Evolutionary conservation across 345 rosid species (phyloP), one percentile per base, ranked within the genome.

Genomic region (Salix dunnii): DNA sequence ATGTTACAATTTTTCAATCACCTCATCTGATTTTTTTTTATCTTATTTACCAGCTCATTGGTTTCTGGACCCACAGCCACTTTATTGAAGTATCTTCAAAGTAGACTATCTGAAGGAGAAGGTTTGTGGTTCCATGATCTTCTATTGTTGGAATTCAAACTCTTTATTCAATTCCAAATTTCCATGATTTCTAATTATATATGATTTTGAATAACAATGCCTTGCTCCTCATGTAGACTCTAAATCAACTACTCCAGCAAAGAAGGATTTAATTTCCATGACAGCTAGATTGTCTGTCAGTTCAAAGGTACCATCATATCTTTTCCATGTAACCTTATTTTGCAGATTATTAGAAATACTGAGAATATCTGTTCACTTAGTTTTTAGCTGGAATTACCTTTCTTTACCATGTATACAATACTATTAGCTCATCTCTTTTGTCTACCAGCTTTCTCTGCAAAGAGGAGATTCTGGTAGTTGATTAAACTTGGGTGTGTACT

Each of bases 41-140:
- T 48, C 55, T 73, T 31, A 40, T 38, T 46, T 55, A 27, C 78
- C 90, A 93, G 99, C 85, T 80, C 99, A 31, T 77, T 95, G 89
- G 97, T 95, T 70, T 86, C 91, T 77, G 99, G 99, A 75, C 97
- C 99, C 48, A 90, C 99, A 49, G 84, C 90, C 86, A 85, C 94
- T 67, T 87, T 95, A 79, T 70, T 95, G 88, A 90, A 82, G 89
- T 88, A 83, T 82, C 97, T 95, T 79, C 86, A 89, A 81, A 91
- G 97, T 81, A 92, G 94, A 81, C 89, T 93, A 67, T 86, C 94
- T 48, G 93, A 86, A 76, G 68, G 77, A 85, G 97, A 90, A 87
- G 97, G 97, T 89, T 81, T 49, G 35, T 77, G 76, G n/a, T 25
- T 77, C 81, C 40, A 30, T 23, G 51, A 74, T 49, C 51, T 51